Evolutionary conservation across 441 rosid genomes (phyloP).

Genomic region (Sinapis alba): DNA sequence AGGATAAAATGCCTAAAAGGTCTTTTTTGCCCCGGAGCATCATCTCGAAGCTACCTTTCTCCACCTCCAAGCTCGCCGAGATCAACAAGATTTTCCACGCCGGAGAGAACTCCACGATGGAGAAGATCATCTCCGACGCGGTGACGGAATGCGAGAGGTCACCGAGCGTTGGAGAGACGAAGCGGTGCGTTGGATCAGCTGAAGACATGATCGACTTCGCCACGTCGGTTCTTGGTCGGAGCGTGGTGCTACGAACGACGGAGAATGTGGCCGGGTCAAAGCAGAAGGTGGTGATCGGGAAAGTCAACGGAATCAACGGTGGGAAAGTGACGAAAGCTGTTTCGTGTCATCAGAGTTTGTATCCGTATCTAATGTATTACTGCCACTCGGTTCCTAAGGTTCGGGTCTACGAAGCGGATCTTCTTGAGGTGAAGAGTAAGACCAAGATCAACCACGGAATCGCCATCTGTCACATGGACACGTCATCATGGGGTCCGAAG

Average conservation of each 20-base stretch:
- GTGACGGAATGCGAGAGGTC: constrained; percentile 81
- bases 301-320: constrained; percentile 76
- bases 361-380: constrained; percentile 84
- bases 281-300: constrained; percentile 63
- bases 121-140: constrained; percentile 56
- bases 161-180: constrained; percentile 85
- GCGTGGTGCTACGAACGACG: constrained; percentile 66
- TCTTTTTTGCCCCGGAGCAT: constrained; percentile 88
- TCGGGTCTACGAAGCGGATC: constrained; percentile 84
- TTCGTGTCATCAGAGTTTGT: constrained; percentile 93
- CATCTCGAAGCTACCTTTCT: constrained; percentile 71
- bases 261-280: constrained; percentile 71
- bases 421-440: constrained; percentile 57
- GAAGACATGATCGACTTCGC: constrained; percentile 53
- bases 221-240: constrained; percentile 71
- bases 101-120: constrained; percentile 79
- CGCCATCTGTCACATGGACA: constrained; percentile 94
- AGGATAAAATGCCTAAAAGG: constrained; percentile 95
- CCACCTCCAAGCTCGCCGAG: constrained; percentile 53
- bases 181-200: constrained; percentile 83
- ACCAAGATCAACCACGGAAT: constrained; percentile 77
- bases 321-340: constrained; percentile 83
- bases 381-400: constrained; percentile 99
- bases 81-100: constrained; percentile 72
- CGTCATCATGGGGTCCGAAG: constrained; percentile 82